Evolutionary conservation across 805 yeast genomes (phyloP), one percentile per base, ranked within the genome.

Genomic region (Pichia heedii): DNA sequence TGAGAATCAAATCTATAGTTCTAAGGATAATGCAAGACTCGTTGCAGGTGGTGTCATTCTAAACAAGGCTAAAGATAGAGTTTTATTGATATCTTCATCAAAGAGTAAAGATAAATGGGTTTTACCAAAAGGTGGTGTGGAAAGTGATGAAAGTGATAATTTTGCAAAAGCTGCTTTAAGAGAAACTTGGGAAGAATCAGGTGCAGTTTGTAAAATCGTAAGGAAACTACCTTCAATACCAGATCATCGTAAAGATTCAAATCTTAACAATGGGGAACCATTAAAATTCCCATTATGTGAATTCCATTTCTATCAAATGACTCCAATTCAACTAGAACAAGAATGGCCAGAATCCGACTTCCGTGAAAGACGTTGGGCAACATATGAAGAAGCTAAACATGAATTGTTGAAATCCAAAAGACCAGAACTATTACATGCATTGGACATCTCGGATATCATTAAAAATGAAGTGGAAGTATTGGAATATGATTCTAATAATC

Each of bases 151-250:
- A 61, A 62, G 66, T 4, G 72, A 56, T 19, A 61, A 68, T 51
- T 66, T 55, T 49, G 49, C 55, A 15, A 42, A 64, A 4, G 66
- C 84, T 5, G 97, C 97, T 0, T 67, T 73, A 16, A 70, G 98
- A 46, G 98, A 93, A 58, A 85, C 95, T 0, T 93, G 98, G 98
- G 98, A 93, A 61, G 98, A 93, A 64, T 93, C 95, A 0, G 98
- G 98, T 0, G 84, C 84, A 21, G 74, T 73, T 30, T 96, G 97
- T 8, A 65, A 59, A 16, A 69, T 88, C 4, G 20, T 40, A 1
- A 53, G 57, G 34, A 69, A 70, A 46, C 64, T 90, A 35, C 94
- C 90, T 0, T 67, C 74, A 0, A 80, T 84, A 22, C 74, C 73
- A 38, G 96, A 89, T 41, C 60, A 56, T 27, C 42, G 67, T 18